Evolutionary conservation across 352 stramenopile genomes (phyloP).

Genomic region (Globisporangium spiculum): DNA sequence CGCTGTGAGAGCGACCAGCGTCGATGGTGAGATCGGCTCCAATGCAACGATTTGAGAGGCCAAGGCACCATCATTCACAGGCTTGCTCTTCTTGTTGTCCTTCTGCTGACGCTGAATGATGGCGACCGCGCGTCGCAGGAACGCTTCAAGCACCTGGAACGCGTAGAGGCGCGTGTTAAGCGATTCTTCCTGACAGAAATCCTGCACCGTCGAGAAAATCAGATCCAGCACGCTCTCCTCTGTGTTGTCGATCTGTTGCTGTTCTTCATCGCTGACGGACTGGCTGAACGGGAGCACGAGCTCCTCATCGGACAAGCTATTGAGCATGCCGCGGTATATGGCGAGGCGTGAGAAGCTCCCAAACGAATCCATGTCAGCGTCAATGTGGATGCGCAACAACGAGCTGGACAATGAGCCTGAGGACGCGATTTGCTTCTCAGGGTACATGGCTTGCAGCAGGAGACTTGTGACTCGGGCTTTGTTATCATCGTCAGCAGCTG

Average conservation of each 20-base stretch:
- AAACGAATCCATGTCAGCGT: conserved; percentile 41
- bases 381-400: conserved; percentile 29
- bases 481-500: conserved; percentile 6
- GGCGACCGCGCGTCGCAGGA: conserved; percentile 55
- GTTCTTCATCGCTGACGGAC: background rate
- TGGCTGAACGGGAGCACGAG: conserved; percentile 28
- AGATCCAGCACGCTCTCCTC: conserved; percentile 42
- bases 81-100: background rate
- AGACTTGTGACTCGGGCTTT: conserved; percentile 22
- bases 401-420: background rate
- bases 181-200: conserved; percentile 51
- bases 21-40: conserved; percentile 24
- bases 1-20: conserved; percentile 48
- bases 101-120: conserved; percentile 40
- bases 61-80: conserved; percentile 1
- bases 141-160: conserved; percentile 80
- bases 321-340: conserved; percentile 66
- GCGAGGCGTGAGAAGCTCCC: conserved; percentile 55
- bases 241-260: background rate
- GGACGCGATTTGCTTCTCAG: conserved; percentile 18
- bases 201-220: conserved; percentile 52
- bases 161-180: conserved; percentile 74
- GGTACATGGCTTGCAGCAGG: conserved; percentile 39
- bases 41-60: background rate
- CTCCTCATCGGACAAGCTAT: conserved; percentile 57